Base-by-base conservation (phyloP, 257 asterid genomes). In the Nicotiana tomentosiformis region DNA sequence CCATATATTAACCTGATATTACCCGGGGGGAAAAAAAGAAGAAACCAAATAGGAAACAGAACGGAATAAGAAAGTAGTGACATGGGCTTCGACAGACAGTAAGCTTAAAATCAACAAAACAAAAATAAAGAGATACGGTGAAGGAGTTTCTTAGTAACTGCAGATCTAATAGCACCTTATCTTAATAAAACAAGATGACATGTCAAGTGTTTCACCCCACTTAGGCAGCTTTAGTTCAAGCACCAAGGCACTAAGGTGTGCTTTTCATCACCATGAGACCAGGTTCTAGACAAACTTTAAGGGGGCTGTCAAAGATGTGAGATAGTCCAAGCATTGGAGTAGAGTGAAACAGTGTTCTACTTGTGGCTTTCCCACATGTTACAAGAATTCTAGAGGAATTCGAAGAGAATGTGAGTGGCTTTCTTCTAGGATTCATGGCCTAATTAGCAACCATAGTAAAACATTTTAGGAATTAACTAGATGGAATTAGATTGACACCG, bases 1-100 rank as follows among this genome's bases (percentile, higher is more conserved):
- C 98, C 98, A 94, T 84, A 96, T 93, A 77, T 86, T 92, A 89
- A 96, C 95, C 99, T 96, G 88, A 82, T 33, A 82, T 80, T 35
- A 81, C 53, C 80, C 51, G 20, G 12, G 18, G 10, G 9, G 49
- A 77, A 46, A 26, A 57, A 29, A 67, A 10, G 17, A 43, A 17
- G 17, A 82, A 55, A 62, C 37, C 26, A 70, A 55, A 74, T 66
- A 82, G 37, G 30, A 39, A 39, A 39, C 10, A 39, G 32, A 33
- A 83, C 77, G 64, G 46, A 76, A 57, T 49, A 60, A 53, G 60
- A 43, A 80, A 30, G 81, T 16, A 8, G 17, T n/a, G 17, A 72
- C 26, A 46, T 12, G 79, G 23, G 43, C 15, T 7, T 72, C 14
- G 5, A 17, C 10, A 16, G 39, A 23, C 58, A n/a, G 35, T 69